phyloP scores from a whole-genome alignment of 2,329 filamentous ascomycete species.

The Hypomyces perniciosus region DNA sequence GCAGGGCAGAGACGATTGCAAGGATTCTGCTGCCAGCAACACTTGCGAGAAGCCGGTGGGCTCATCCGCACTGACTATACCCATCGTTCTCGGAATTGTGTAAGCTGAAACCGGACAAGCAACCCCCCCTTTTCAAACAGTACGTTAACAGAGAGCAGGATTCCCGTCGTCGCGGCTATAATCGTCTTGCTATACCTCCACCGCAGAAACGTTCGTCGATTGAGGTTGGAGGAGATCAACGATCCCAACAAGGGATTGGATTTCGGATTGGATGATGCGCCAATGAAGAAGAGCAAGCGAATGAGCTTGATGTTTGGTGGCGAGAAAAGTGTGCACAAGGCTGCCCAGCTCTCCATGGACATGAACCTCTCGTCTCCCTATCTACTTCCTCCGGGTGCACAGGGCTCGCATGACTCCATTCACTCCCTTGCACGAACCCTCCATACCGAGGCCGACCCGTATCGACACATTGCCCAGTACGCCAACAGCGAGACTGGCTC shows the following conservation, averaged over 20 bases:
- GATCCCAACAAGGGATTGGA: constrained; percentile 90
- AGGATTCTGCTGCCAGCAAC: constrained; percentile 21
- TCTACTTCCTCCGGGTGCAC: constrained; percentile 76
- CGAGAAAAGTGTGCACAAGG: constrained; percentile 46
- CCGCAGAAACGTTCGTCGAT: constrained; percentile 65
- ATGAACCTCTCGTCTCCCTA: constrained; percentile 80
- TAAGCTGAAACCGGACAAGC: constrained; percentile 41
- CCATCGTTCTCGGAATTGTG: constrained; percentile 64
- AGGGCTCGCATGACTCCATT: constrained; percentile 78
- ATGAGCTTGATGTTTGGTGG: constrained; percentile 37
- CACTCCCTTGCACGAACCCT: constrained; percentile 76
- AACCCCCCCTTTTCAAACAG: not conserved
- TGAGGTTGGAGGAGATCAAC: constrained; percentile 69
- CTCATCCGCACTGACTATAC: constrained; percentile 51
- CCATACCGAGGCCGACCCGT: constrained; percentile 74
- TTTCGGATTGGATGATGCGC: constrained; percentile 68
- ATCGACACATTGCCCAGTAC: constrained; percentile 59
- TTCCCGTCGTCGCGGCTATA: constrained; percentile 65
- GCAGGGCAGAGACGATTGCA: constrained; percentile 12
- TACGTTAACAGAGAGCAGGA: constrained; percentile 43
- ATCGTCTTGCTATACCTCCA: constrained; percentile 71
- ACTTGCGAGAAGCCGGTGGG: constrained; percentile 56
- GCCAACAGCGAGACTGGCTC: constrained; percentile 51
- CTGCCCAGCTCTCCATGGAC: constrained; percentile 60
- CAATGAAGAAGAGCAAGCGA: constrained; percentile 32